Percentiles rank a stretch among this genome's conserved stretches.
These are phyloP conservation scores for Geotrichum carabidarum DNA, from an alignment of 1,139 yeast species.

Conservation along the genomic window DNA sequence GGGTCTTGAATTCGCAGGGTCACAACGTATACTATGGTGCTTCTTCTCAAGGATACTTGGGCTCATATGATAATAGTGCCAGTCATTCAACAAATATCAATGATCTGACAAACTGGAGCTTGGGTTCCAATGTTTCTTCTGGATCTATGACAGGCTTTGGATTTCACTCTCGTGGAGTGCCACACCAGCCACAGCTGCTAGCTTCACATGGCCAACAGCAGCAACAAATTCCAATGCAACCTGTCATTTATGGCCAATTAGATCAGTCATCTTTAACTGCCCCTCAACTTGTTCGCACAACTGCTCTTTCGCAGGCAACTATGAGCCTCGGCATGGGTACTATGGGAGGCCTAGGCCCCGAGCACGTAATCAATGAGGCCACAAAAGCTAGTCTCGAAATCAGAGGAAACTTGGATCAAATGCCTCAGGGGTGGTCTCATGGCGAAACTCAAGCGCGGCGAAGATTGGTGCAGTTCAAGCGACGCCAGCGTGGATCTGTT, in stretches of 20 bases:
- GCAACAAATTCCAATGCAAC: slow-evolving; percentile 12
- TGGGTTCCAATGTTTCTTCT: background rate
- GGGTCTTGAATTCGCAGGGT: background rate
- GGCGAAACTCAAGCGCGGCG: slow-evolving; percentile 35
- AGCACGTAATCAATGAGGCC: slow-evolving; percentile 22
- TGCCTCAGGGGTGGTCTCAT: slow-evolving; percentile 35
- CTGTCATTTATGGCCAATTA: slow-evolving; percentile 14
- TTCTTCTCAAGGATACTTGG: slow-evolving; percentile 1
- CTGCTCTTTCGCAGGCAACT: slow-evolving; percentile 33
- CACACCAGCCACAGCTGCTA: slow-evolving; percentile 4
- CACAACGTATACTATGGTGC: slow-evolving; percentile 2
- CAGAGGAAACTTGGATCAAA: slow-evolving; percentile 35
- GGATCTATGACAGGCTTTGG: slow-evolving; percentile 4
- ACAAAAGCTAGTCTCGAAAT: slow-evolving; percentile 34
- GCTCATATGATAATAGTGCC: background rate
- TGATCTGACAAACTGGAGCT: slow-evolving; percentile 2
- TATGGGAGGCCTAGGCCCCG: slow-evolving; percentile 22
- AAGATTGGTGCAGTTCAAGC: slow-evolving; percentile 36
- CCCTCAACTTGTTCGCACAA: slow-evolving; percentile 32
- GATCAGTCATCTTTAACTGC: slow-evolving; percentile 14
- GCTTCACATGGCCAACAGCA: slow-evolving; percentile 5
- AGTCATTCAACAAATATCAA: background rate
- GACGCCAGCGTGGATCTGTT: slow-evolving; percentile 37
- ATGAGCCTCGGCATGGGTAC: slow-evolving; percentile 26
- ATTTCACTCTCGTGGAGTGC: slow-evolving; percentile 7